These are phyloP conservation scores for Colletotrichum sp. DNA, from an alignment of 2,329 filamentous ascomycete species.

Conservation along the genomic window DNA sequence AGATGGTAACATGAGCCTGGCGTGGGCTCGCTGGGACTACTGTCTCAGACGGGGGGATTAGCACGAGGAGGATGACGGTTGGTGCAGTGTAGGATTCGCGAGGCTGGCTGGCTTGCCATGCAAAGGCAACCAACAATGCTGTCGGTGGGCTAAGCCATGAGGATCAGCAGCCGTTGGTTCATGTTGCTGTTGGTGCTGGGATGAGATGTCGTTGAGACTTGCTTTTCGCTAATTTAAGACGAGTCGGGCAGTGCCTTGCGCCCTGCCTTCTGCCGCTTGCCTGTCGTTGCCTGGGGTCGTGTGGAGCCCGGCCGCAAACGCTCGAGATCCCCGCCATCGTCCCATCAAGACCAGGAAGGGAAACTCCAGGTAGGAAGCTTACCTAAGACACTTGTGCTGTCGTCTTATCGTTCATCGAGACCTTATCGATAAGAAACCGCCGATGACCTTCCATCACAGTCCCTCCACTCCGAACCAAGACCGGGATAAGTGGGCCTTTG, in stretches of 20 bases:
- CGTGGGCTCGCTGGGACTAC: background rate
- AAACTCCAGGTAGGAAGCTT: background rate
- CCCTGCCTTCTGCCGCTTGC: background rate
- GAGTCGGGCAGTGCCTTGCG: background rate
- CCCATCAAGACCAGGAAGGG: background rate
- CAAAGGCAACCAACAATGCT: background rate
- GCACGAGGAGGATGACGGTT: background rate
- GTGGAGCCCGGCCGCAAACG: background rate
- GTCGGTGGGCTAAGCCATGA: background rate
- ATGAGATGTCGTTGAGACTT: background rate
- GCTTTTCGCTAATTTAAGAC: conserved; percentile 2
- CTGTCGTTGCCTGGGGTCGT: background rate
- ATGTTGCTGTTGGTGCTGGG: background rate
- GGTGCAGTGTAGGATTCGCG: background rate
- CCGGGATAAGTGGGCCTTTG: conserved; percentile 6
- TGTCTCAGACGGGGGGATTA: background rate
- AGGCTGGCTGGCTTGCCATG: background rate
- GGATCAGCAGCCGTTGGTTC: background rate
- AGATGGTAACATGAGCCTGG: background rate
- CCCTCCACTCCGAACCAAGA: background rate
- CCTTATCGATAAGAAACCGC: background rate
- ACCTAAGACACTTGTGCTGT: background rate
- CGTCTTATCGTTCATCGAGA: background rate
- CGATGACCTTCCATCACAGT: background rate
- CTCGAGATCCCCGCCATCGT: background rate